Evolutionary conservation across 179 eudicot genomes (phyloP), one percentile per base, ranked within the genome.

Genomic region (Camellia oleifera): DNA sequence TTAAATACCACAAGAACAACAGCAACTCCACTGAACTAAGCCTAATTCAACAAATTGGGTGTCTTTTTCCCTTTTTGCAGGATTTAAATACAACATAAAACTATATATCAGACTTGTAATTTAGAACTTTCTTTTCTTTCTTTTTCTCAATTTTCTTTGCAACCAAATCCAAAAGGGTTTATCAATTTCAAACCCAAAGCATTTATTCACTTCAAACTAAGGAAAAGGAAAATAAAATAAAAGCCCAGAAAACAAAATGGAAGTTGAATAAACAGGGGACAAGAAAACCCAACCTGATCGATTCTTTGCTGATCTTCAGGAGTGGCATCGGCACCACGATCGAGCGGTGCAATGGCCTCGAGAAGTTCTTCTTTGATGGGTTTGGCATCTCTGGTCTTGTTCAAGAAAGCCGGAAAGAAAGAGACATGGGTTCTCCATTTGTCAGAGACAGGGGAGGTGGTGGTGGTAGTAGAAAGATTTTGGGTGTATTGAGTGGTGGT

Each of bases 291-390:
- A 92, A 32, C 97, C 94, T 88, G 87, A 74, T 91, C 94, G 75
- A 92, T 83, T 1, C 73, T 82, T 77, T 84, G 81, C 78, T 88
- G 97, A 12, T 92, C 93, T 32, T 89, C 88, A 61, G 87, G 84
- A 53, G 93, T 74, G 67, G 97, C 97, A 48, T 88, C 87, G 32
- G 97, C 97, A 5, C 97, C 97, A 26, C 94, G 86, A 78, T 92
- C 94, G 74, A 92, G 93, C 40, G 94, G 89, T 32, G 81, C 67
- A 72, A 93, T 91, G 44, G 92, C 91, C 50, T 90, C 85, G 45
- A 92, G 88, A 81, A 93, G 94, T 85, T 93, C 93, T 75, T 86
- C 80, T 84, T 91, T 93, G 12, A 90, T 71, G 81, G 82, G 80
- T 60, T 83, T 79, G 13, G 81, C 84, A 67, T 91, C 87, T 57